Evolutionary conservation across 805 yeast species (phyloP), one percentile per base, ranked within the genome.

Genomic region (Pichia californica): DNA sequence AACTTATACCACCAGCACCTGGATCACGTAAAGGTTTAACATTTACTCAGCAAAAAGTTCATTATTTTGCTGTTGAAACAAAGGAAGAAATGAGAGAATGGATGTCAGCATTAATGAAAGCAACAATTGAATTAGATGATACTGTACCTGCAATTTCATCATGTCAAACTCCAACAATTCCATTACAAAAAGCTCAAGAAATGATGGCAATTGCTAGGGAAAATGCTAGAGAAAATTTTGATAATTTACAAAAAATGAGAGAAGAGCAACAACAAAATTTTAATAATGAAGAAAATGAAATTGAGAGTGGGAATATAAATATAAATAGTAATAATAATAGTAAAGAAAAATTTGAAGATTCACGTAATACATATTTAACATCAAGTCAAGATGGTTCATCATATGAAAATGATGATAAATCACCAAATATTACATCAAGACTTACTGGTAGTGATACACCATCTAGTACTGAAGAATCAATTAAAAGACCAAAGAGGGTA

Each of bases 41-140:
- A 0, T 93, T 93, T 62, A 93, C 99, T 0, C 96, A 89, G 51
- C 99, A 96, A 25, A 87, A 88, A 52, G 85, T 88, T 7, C 99
- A 93, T 57, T 93, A 83, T 62, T 93, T 93, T 72, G 97, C 98
- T 0, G 96, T 91, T 35, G 97, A 93, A 39, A 74, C 87, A 0
- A 77, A 73, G 45, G 95, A 88, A 39, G 98, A 91, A 50, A 84
- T 91, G 96, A 74, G 96, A 58, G 76, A 74, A 2, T 93, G 99
- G 99, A 80, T 89, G 79, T 84, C 88, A 41, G 95, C 96, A 0
- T 69, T 93, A 48, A 86, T 89, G 79, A 88, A 89, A 47, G 95
- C 98, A 0, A 93, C 98, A 0, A 94, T 93, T 54, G 99, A 93
- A 59, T 73, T 94, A 44, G 99, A 93, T 64, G 97, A 93, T 45